Percentiles rank a stretch among this genome's conserved stretches.
Evolutionary conservation across 2,329 filamentous ascomycete species (phyloP).

Genomic region (Colletotrichum australisinense): DNA sequence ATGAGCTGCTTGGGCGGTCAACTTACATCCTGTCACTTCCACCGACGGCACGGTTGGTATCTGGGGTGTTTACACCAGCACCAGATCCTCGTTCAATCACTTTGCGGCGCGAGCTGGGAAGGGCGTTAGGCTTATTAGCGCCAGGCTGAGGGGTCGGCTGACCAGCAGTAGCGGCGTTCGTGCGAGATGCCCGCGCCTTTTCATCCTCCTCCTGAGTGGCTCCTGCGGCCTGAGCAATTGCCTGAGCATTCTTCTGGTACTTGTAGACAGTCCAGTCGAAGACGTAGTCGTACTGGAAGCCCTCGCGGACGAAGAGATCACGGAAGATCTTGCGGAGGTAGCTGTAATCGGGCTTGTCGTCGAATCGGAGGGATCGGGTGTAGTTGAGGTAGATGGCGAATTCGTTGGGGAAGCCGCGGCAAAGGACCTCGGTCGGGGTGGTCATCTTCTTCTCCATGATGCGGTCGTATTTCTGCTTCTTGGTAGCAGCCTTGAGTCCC

Average conservation of each 20-base stretch:
- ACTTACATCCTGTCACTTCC: conserved; percentile 98
- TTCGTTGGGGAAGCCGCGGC: conserved; percentile 98
- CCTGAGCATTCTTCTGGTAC: conserved; percentile 98
- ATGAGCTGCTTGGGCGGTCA: conserved; percentile 58
- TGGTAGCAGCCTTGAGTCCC: conserved; percentile 96
- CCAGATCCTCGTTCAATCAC: conserved; percentile 77
- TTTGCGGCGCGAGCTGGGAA: conserved; percentile 85
- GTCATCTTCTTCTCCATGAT: conserved; percentile 99
- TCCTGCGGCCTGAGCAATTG: conserved; percentile 82
- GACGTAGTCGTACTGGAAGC: conserved; percentile 99
- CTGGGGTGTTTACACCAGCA: conserved; percentile 72
- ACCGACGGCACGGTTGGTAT: conserved; percentile 80
- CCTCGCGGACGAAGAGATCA: conserved; percentile 97
- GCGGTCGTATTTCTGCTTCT: conserved; percentile 99
- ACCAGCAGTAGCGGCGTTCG: conserved; percentile 73
- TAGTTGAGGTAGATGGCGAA: conserved; percentile 99
- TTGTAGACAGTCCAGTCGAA: conserved; percentile 99
- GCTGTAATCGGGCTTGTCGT: conserved; percentile 99
- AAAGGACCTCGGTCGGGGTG: conserved; percentile 96
- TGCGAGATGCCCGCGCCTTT: conserved; percentile 76
- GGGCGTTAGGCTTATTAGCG: conserved; percentile 77
- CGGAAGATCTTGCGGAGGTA: conserved; percentile 99
- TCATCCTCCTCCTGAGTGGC: conserved; percentile 75
- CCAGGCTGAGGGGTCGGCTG: conserved; percentile 68
- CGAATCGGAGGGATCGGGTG: conserved; percentile 97